These are phyloP conservation scores for Dipteronia dyeriana DNA, from an alignment of 345 rosid species.

Conservation along the genomic window DNA sequence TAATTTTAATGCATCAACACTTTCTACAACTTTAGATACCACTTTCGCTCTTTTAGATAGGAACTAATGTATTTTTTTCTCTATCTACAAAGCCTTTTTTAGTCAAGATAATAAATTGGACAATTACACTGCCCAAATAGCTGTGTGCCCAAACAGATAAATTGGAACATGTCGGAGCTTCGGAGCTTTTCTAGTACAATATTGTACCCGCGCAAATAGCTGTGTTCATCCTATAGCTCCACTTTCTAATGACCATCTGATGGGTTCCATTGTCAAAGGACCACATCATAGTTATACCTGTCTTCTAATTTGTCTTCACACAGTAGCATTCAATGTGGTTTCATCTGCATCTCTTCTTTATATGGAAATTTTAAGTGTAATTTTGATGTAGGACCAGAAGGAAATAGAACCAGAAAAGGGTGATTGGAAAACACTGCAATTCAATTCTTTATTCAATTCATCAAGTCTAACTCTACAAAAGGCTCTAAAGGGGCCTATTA, in stretches of 20 bases:
- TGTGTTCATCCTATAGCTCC: background rate
- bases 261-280: background rate
- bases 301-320: background rate
- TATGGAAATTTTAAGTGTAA: background rate
- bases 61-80: background rate
- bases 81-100: background rate
- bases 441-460: no score
- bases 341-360: background rate
- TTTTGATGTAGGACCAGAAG: no score
- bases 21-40: background rate
- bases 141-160: background rate
- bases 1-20: background rate
- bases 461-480: no score
- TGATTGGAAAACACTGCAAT: no score
- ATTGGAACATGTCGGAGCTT: background rate
- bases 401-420: no score
- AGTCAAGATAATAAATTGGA: background rate
- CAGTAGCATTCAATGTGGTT: background rate
- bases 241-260: background rate
- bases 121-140: background rate
- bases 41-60: background rate
- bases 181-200: background rate
- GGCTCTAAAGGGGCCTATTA: no score
- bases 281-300: background rate
- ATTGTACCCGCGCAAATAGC: background rate